Conservation (phyloP, 1,284 basidiomycete species). For the Moesziomyces sp. region DNA sequence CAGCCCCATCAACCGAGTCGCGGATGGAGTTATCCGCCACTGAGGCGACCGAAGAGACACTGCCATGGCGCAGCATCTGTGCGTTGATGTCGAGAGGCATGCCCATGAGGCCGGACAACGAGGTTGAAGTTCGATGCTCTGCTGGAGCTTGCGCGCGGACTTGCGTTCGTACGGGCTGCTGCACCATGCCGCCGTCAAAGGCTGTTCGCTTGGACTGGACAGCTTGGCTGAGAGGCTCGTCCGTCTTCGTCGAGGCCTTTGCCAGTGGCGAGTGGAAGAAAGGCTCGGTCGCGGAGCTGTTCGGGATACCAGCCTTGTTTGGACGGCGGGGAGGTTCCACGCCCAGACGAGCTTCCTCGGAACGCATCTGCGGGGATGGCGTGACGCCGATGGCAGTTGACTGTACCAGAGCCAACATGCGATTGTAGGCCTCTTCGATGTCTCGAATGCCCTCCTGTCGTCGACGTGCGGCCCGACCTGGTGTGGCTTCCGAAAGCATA, state of each 20-base stretch:
- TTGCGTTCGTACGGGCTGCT: slow-evolving; percentile 9
- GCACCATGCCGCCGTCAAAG: slow-evolving; percentile 5
- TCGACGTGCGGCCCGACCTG: slow-evolving; percentile 34
- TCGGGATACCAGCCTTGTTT: slow-evolving; percentile 17
- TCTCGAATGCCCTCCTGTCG: slow-evolving; percentile 52
- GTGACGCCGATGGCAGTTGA: slow-evolving; percentile 47
- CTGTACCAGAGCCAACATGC: slow-evolving; percentile 52
- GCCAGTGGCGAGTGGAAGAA: slow-evolving; percentile 36
- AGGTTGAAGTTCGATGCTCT: slow-evolving; percentile 34
- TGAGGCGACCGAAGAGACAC: slow-evolving; percentile 33
- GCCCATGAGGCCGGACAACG: slow-evolving; percentile 51
- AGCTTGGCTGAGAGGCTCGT: slow-evolving; percentile 32
- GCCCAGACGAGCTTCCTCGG: slow-evolving; percentile 35
- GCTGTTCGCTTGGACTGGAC: slow-evolving; percentile 16
- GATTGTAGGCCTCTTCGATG: slow-evolving; percentile 47
- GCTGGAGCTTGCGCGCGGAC: slow-evolving; percentile 12
- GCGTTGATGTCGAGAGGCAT: slow-evolving; percentile 39
- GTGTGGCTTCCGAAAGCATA: slow-evolving; percentile 43
- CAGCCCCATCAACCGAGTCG: slow-evolving; percentile 9
- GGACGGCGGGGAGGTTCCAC: slow-evolving; percentile 28
- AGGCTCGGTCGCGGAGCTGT: slow-evolving; percentile 6
- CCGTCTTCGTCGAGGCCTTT: slow-evolving; percentile 39
- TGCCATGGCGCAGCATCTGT: slow-evolving; percentile 38
- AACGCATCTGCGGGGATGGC: slow-evolving; percentile 42
- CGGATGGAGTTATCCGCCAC: slow-evolving; percentile 9